These are phyloP conservation scores for Wolfiporia cocos DNA, from an alignment of 1,284 basidiomycete species.

Conservation along the genomic window DNA sequence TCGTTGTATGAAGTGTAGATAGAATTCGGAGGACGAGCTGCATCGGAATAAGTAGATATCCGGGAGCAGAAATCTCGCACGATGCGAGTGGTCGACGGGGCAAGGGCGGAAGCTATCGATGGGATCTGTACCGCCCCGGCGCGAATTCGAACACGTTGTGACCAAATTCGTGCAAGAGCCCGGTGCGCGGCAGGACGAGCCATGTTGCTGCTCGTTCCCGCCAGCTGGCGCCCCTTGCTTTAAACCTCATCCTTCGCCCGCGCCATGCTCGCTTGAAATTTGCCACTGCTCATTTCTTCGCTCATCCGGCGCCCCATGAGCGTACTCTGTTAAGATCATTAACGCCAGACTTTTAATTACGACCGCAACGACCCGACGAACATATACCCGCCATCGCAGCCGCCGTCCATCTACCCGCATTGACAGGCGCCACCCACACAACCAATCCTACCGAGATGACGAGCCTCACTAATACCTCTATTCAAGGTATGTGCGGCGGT, in stretches of 20 bases:
- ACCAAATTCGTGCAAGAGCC: slow-evolving; percentile 4
- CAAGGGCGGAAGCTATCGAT: slow-evolving; percentile 9
- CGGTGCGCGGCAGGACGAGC: slow-evolving; percentile 6
- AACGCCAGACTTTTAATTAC: no score
- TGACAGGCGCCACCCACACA: neutral
- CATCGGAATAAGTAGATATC: neutral
- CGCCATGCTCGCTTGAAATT: neutral
- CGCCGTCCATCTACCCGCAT: neutral
- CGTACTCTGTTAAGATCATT: neutral
- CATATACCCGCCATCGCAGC: neutral
- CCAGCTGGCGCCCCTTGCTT: neutral
- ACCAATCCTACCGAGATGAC: neutral
- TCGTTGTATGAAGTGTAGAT: no score
- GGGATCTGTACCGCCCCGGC: slow-evolving; percentile 3
- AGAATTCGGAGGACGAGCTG: no score
- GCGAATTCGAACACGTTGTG: slow-evolving; percentile 8
- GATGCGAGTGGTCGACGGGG: no score
- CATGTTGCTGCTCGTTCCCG: neutral
- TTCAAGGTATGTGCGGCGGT: neutral
- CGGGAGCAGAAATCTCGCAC: no score
- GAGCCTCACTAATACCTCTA: neutral
- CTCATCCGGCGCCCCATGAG: neutral
- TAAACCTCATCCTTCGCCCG: neutral
- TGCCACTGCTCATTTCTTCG: neutral
- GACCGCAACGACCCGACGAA: no score